A percentile compares a stretch with the other conserved stretches of the same genome.
Evolutionary conservation across 805 yeast species (phyloP).

Genomic region (Clavispora asparagi): DNA sequence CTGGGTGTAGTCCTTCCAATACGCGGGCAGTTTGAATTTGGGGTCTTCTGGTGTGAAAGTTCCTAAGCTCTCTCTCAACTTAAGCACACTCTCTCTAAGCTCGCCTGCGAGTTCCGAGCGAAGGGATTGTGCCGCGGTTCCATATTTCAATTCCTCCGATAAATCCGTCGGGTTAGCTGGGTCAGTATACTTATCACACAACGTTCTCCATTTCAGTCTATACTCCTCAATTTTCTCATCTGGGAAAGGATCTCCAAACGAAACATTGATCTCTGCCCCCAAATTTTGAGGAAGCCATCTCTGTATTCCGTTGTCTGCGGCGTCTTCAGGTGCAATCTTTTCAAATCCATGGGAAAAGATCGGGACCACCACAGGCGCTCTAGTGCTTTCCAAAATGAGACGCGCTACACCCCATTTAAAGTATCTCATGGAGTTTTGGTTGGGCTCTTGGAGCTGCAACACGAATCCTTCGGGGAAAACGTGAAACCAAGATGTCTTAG

Average conservation of each 20-base stretch:
- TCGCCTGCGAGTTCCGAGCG: constrained; percentile 68
- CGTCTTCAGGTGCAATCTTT: constrained; percentile 74
- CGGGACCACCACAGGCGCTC: constrained; percentile 83
- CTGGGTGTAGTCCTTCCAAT: constrained; percentile 68
- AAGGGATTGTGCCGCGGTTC: constrained; percentile 58
- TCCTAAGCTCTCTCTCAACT: constrained; percentile 33
- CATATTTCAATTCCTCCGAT: constrained; percentile 55
- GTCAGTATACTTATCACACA: constrained; percentile 53
- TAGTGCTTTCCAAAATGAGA: constrained; percentile 72
- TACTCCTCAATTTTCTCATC: constrained; percentile 54
- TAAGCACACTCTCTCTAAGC: constrained; percentile 60
- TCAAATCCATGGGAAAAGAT: constrained; percentile 85
- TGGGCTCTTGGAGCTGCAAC: constrained; percentile 75
- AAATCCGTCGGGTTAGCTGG: constrained; percentile 51
- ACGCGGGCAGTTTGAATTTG: constrained; percentile 59
- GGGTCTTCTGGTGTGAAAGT: constrained; percentile 59
- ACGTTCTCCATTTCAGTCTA: constrained; percentile 63
- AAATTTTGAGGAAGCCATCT: constrained; percentile 57
- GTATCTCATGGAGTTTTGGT: constrained; percentile 82
- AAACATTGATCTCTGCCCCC: constrained; percentile 63
- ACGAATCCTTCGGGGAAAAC: constrained; percentile 95
- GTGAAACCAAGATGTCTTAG: constrained; percentile 83
- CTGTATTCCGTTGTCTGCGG: constrained; percentile 49
- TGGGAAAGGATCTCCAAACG: constrained; percentile 67
- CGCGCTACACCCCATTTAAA: constrained; percentile 95